phyloP scores from a whole-genome alignment of 108 stramenopile genomes.

The Pseudonitzschia multiseries region DNA sequence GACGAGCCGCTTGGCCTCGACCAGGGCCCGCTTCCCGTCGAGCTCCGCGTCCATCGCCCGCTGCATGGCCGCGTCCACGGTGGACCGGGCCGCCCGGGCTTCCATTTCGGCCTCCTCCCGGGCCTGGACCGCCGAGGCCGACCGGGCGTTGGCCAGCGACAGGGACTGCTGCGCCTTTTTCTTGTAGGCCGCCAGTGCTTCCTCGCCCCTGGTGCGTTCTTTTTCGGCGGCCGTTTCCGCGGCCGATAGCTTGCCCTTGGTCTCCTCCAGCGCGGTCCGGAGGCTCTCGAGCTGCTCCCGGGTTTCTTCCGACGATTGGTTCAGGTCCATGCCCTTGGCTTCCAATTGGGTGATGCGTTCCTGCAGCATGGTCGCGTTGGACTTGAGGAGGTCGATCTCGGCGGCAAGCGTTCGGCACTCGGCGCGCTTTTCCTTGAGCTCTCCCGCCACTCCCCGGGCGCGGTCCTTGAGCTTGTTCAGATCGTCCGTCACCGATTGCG shows the following conservation, averaged over 20 bases:
- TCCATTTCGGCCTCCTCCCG: slow-evolving; percentile 87
- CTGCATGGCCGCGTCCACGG: slow-evolving; percentile 70
- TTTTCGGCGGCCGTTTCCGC: slow-evolving; percentile 46
- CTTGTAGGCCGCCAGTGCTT: slow-evolving; percentile 77
- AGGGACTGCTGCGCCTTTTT: slow-evolving; percentile 82
- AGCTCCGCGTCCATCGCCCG: slow-evolving; percentile 61
- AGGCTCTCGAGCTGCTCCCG: slow-evolving; percentile 51
- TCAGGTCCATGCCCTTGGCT: slow-evolving; percentile 50
- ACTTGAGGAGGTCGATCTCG: slow-evolving; percentile 49
- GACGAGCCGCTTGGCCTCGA: slow-evolving; percentile 45
- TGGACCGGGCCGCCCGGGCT: slow-evolving; percentile 68
- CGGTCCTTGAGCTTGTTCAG: slow-evolving; percentile 71
- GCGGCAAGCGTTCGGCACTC: slow-evolving; percentile 67
- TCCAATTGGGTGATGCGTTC: slow-evolving; percentile 52
- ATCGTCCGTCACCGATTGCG: slow-evolving; percentile 49
- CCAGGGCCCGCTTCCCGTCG: slow-evolving; percentile 53
- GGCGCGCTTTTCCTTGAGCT: slow-evolving; percentile 79
- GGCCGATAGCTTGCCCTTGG: slow-evolving; percentile 55
- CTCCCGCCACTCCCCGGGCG: slow-evolving; percentile 73
- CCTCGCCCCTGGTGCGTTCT: slow-evolving; percentile 58
- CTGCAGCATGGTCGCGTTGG: slow-evolving; percentile 43
- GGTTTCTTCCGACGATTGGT: slow-evolving; percentile 54
- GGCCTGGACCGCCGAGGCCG: slow-evolving; percentile 78
- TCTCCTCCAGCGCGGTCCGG: slow-evolving; percentile 27
- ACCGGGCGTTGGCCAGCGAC: slow-evolving; percentile 69